phyloP scores from a whole-genome alignment of 495 filamentous ascomycete species.

The Massariosphaeria phaeospora region DNA sequence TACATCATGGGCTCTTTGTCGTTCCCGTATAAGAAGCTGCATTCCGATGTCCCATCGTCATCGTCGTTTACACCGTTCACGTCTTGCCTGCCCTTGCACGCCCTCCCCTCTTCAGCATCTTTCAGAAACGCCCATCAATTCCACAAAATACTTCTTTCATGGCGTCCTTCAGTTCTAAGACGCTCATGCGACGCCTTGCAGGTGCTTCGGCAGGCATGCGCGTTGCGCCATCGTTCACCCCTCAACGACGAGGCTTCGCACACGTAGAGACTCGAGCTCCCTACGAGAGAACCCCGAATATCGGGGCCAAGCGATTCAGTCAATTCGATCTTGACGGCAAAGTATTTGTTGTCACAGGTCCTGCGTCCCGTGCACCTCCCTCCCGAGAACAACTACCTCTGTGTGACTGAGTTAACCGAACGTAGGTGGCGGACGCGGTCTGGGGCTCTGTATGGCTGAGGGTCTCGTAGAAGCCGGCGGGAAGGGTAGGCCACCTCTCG shows the following conservation, averaged over 20 bases:
- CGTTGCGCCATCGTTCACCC: neutral
- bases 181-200: neutral
- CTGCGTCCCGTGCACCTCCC: neutral
- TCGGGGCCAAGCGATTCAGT: conserved; percentile 9
- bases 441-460: conserved; percentile 63
- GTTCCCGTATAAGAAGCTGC: too few relatives aligned
- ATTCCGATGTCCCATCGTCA: too few relatives aligned
- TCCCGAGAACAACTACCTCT: neutral
- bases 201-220: neutral
- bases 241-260: neutral
- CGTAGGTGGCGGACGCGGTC: conserved; percentile 27
- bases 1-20: too few relatives aligned
- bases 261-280: neutral
- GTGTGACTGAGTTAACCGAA: conserved; percentile 4
- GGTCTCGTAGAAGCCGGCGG: conserved; percentile 67
- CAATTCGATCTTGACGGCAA: conserved; percentile 22
- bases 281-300: conserved; percentile 1
- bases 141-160: too few relatives aligned
- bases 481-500: conserved; percentile 45
- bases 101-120: neutral
- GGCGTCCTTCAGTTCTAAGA: neutral
- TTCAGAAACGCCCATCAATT: too few relatives aligned
- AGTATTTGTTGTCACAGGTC: conserved; percentile 26
- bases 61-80: too few relatives aligned
- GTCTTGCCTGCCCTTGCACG: neutral